phyloP scores from a whole-genome alignment of 176 grass and related monocot genomes.

The Elymus sibiricus region DNA sequence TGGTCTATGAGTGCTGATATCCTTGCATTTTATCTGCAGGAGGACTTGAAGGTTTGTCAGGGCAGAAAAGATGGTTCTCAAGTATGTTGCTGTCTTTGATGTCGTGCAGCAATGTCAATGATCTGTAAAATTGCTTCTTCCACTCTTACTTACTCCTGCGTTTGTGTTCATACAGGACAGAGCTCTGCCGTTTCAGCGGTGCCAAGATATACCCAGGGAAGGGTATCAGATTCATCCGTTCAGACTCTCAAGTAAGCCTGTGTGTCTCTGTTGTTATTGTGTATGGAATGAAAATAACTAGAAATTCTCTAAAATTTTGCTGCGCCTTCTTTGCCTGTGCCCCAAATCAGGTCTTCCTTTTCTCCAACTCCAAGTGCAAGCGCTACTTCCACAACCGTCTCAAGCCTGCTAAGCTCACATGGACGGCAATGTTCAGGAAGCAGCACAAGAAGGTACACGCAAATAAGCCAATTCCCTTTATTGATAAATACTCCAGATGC shows the following conservation, averaged over 20 bases:
- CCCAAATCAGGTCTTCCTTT: conserved; percentile 31
- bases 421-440: conserved; percentile 31
- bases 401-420: conserved; percentile 32
- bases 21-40: neutral
- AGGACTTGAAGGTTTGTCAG: neutral
- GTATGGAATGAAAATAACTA: neutral
- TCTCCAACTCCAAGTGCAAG: conserved; percentile 41
- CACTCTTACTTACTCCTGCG: neutral
- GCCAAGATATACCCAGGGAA: conserved; percentile 34
- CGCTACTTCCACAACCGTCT: conserved; percentile 33
- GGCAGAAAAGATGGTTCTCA: conserved; percentile 32
- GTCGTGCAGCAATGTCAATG: neutral
- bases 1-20: neutral
- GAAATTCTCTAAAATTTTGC: neutral
- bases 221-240: conserved; percentile 35
- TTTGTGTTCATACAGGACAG: conserved; percentile 15
- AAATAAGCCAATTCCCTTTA: neutral
- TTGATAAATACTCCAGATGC: neutral
- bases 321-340: neutral
- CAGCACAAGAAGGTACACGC: conserved; percentile 31
- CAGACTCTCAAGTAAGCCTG: conserved; percentile 19
- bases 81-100: conserved; percentile 4
- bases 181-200: conserved; percentile 33
- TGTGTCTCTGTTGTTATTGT: neutral
- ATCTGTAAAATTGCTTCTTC: neutral